These are phyloP conservation scores for Warburgia ugandensis DNA, from an alignment of 164 flowering plant species.

Conservation along the genomic window DNA sequence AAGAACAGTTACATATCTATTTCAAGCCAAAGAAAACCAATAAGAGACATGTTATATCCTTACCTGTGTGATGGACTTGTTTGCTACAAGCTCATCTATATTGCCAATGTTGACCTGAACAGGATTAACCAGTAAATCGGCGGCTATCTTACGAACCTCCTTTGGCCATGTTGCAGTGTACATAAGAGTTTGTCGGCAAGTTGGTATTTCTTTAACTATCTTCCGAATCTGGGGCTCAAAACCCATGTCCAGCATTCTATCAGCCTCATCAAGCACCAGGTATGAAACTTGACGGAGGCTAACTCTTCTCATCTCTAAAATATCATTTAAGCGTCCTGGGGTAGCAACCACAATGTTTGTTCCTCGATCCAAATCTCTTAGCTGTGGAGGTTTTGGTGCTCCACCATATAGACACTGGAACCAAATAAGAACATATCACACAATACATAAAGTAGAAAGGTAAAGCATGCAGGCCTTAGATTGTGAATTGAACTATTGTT, in stretches of 20 bases:
- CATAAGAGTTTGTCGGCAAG: conserved; percentile 88
- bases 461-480: too few species aligned
- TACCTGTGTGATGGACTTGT: conserved; percentile 92
- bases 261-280: conserved; percentile 91
- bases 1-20: background rate
- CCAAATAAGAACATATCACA: background rate
- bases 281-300: conserved; percentile 73
- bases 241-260: conserved; percentile 98
- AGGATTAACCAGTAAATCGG: conserved; percentile 75
- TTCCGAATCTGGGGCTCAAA: conserved; percentile 93
- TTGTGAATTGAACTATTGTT: too few species aligned
- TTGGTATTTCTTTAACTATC: conserved; percentile 76
- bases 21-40: background rate
- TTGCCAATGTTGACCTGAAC: conserved; percentile 89
- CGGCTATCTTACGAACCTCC: conserved; percentile 85
- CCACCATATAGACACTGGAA: conserved; percentile 81
- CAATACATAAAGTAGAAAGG: too few species aligned
- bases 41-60: background rate
- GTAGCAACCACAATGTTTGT: conserved; percentile 88
- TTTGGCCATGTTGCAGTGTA: conserved; percentile 97
- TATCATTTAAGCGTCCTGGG: conserved; percentile 91
- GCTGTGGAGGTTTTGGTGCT: conserved; percentile 84
- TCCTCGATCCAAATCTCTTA: conserved; percentile 69
- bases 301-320: conserved; percentile 67
- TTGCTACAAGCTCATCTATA: conserved; percentile 86